phyloP scores from a whole-genome alignment of 1,284 basidiomycete species.

The Heterobasidion irregulare region DNA sequence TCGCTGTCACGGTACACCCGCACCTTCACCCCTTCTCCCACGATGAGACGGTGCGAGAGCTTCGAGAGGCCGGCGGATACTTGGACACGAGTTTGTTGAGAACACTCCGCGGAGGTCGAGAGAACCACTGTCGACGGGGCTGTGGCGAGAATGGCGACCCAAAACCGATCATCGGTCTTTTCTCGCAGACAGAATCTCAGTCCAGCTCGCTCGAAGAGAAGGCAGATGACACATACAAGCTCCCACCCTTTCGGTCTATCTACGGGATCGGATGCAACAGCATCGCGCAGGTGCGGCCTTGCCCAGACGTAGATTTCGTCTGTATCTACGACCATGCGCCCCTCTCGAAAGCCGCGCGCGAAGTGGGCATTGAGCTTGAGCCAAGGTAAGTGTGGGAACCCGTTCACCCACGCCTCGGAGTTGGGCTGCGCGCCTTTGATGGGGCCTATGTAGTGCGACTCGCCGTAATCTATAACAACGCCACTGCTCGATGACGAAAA shows the following conservation, averaged over 20 bases:
- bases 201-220: not conserved
- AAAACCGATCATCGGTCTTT: conserved; percentile 39
- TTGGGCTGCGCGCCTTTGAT: conserved; percentile 32
- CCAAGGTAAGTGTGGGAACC: conserved; percentile 45
- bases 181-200: not conserved
- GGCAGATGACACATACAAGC: conserved; percentile 25
- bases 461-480: conserved; percentile 36
- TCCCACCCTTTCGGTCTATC: conserved; percentile 33
- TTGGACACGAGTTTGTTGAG: conserved; percentile 27
- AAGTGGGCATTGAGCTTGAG: conserved; percentile 46
- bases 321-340: conserved; percentile 28
- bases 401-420: conserved; percentile 43
- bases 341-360: conserved; percentile 52
- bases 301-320: conserved; percentile 57
- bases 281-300: conserved; percentile 44
- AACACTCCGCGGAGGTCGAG: conserved; percentile 27
- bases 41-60: conserved; percentile 35
- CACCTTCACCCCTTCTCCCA: conserved; percentile 38
- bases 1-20: conserved; percentile 28
- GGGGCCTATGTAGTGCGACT: conserved; percentile 45
- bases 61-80: conserved; percentile 43
- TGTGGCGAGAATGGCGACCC: conserved; percentile 50
- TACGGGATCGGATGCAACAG: conserved; percentile 31
- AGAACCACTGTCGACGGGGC: conserved; percentile 34
- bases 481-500: no score